A percentile compares a stretch with the other conserved stretches of the same genome.
These are phyloP conservation scores for Blastobotrys elegans DNA, from an alignment of 1,139 yeast genomes.

Conservation along the genomic window DNA sequence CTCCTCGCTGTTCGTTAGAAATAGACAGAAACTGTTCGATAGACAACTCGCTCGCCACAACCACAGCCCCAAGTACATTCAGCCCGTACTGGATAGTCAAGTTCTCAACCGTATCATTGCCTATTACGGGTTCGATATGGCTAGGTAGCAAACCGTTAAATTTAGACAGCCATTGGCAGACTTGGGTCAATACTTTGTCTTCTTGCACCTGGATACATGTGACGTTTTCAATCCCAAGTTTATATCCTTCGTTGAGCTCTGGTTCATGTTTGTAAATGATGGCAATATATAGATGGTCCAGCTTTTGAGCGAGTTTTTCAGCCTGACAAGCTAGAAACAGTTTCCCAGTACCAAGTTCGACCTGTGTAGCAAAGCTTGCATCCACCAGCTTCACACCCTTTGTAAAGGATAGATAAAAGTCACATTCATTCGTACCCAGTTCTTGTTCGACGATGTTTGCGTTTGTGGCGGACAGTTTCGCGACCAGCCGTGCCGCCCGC, in stretches of 20 bases:
- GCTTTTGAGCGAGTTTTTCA: not conserved
- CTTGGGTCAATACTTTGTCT: not conserved
- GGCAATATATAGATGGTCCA: not conserved
- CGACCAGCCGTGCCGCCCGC: not conserved
- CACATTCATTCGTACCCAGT: not conserved
- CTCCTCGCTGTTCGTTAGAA: not conserved
- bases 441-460: slow-evolving; percentile 4
- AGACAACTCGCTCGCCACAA: not conserved
- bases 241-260: not conserved
- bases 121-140: not conserved
- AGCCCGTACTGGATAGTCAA: not conserved
- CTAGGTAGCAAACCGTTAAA: not conserved
- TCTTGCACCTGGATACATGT: not conserved
- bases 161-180: not conserved
- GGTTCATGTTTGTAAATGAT: not conserved
- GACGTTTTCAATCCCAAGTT: not conserved
- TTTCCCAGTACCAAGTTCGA: not conserved
- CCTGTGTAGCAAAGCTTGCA: not conserved
- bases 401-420: slow-evolving; percentile 1
- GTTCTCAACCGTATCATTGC: not conserved
- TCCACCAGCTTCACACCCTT: not conserved
- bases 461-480: not conserved
- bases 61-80: not conserved
- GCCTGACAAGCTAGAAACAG: not conserved
- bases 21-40: not conserved